Conservation (phyloP, 202 grass and related monocot species). For the Bolboschoenoplectus hybrid region DNA sequence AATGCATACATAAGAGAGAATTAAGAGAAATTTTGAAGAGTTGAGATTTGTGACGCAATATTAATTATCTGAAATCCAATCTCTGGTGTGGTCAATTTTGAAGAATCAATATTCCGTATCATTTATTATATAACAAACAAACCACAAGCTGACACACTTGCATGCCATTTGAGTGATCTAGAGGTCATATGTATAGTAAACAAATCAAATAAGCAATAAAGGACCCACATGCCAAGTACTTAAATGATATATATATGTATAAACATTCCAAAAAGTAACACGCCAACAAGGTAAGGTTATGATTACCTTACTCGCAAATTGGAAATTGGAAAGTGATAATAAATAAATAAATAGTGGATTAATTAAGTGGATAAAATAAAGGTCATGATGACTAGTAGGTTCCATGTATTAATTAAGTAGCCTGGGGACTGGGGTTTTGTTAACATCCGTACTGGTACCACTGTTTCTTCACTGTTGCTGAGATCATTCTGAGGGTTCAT, state of each 20-base stretch:
- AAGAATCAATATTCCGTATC: background rate
- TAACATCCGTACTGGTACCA: background rate
- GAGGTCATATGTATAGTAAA: no score
- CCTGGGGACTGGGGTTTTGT: background rate
- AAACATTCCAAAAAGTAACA: background rate
- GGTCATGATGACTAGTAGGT: background rate
- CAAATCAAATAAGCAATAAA: background rate
- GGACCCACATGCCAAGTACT: background rate
- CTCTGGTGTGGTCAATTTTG: background rate
- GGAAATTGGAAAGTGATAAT: background rate
- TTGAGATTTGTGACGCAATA: background rate
- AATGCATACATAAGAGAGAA: background rate
- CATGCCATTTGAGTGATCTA: background rate
- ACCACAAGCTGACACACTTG: background rate
- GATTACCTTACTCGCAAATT: slow-evolving; percentile 1
- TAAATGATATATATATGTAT: background rate
- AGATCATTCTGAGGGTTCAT: background rate
- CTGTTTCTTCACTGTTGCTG: background rate
- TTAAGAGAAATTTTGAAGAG: background rate
- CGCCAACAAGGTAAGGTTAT: background rate
- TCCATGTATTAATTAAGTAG: background rate
- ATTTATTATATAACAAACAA: background rate
- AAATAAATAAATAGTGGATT: background rate
- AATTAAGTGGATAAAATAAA: background rate
- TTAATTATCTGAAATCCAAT: background rate